These are phyloP conservation scores for Penstemon barbatus DNA, from an alignment of 257 asterid genomes.

Conservation along the genomic window DNA sequence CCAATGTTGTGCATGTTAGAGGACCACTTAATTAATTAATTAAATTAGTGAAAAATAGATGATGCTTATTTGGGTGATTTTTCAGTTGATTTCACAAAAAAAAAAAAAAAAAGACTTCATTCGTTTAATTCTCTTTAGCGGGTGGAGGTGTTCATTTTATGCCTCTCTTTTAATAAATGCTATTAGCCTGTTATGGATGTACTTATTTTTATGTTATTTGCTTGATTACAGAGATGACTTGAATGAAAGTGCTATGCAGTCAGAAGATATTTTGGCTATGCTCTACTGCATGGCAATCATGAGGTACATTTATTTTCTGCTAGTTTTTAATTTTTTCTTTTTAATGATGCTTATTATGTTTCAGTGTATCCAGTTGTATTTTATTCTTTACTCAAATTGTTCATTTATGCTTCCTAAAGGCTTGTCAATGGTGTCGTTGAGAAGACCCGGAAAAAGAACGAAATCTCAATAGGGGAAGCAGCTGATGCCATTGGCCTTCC, in stretches of 20 bases:
- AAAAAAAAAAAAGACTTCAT: no score
- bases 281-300: slow-evolving; percentile 54
- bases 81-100: neutral
- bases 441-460: no score
- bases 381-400: no score
- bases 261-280: slow-evolving; percentile 74
- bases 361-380: no score
- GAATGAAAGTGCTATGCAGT: slow-evolving; percentile 43
- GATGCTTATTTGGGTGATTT: neutral
- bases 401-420: no score
- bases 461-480: no score
- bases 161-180: neutral
- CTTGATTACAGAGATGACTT: slow-evolving; percentile 50
- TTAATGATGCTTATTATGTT: no score
- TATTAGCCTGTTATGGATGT: neutral
- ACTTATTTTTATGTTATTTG: slow-evolving; percentile 15
- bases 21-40: neutral
- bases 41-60: neutral
- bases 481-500: no score
- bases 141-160: neutral
- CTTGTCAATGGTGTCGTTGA: no score
- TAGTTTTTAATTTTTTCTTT: no score
- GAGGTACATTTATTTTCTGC: no score
- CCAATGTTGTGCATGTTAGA: slow-evolving; percentile 5
- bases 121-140: no score